Conservation (phyloP, 768 basidiomycete genomes). For the Termitomyces heimii region DNA sequence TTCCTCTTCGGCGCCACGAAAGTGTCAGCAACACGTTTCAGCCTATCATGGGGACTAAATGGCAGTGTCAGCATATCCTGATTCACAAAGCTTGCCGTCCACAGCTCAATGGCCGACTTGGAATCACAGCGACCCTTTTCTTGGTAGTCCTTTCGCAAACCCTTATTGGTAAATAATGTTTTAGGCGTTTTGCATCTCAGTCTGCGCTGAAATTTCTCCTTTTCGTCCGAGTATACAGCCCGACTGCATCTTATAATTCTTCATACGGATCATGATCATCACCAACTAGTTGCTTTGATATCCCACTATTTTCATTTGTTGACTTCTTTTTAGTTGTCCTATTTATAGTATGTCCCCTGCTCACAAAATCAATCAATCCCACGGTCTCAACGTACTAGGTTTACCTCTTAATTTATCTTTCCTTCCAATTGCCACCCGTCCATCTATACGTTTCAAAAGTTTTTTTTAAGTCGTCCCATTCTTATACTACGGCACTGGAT, state of each 20-base stretch:
- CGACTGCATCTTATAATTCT: background rate
- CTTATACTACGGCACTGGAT: background rate
- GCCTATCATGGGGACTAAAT: background rate
- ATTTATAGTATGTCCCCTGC: background rate
- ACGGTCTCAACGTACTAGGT: background rate
- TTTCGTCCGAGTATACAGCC: background rate
- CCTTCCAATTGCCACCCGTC: no score
- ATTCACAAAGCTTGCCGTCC: background rate
- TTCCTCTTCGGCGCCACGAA: background rate
- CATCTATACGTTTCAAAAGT: no score
- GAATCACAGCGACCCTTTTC: background rate
- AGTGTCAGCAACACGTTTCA: background rate
- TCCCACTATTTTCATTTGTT: background rate
- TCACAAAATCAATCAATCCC: background rate
- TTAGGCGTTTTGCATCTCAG: background rate
- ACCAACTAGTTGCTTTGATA: background rate
- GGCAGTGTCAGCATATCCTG: background rate
- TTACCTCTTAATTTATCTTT: no score
- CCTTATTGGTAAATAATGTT: background rate
- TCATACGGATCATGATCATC: background rate
- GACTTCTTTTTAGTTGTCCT: no score
- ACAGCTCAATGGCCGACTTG: background rate
- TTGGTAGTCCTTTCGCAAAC: background rate
- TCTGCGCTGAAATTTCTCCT: no score
- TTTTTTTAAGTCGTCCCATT: background rate